These are phyloP conservation scores for Exsudoporus frostii DNA, from an alignment of 768 basidiomycete species.

Conservation along the genomic window DNA sequence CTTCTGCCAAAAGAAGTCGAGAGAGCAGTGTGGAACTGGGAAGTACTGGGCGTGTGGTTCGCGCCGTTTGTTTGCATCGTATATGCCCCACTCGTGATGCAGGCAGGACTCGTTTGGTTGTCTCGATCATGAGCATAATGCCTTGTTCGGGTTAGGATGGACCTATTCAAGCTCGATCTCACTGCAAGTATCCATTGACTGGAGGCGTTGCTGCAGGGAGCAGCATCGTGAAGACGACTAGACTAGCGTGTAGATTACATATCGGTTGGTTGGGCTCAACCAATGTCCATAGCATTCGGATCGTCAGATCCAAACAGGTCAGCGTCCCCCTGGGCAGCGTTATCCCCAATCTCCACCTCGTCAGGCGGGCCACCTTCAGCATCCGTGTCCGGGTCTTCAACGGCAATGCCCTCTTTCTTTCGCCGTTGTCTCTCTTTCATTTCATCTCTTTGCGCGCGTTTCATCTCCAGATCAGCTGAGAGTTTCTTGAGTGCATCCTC, in stretches of 20 bases:
- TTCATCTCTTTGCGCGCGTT: constrained; percentile 74
- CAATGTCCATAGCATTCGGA: constrained; percentile 33
- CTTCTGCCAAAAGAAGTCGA: constrained; percentile 42
- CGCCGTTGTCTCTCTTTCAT: constrained; percentile 71
- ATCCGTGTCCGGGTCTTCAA: constrained; percentile 39
- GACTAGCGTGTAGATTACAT: not conserved
- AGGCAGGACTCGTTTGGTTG: constrained; percentile 60
- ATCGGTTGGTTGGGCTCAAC: constrained; percentile 11
- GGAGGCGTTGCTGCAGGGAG: not conserved
- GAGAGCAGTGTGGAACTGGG: constrained; percentile 70
- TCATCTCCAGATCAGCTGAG: constrained; percentile 81
- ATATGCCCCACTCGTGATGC: constrained; percentile 70
- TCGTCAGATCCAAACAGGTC: constrained; percentile 51
- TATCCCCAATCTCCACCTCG: constrained; percentile 30
- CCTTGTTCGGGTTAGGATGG: not conserved
- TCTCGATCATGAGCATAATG: constrained; percentile 2
- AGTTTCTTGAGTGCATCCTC: constrained; percentile 91
- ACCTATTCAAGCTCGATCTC: not conserved
- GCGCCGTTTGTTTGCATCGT: constrained; percentile 79
- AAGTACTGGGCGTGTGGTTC: constrained; percentile 78
- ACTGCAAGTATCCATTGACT: not conserved
- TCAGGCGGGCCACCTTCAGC: constrained; percentile 39
- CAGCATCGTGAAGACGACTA: not conserved
- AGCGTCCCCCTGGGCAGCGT: constrained; percentile 22
- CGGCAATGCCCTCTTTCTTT: constrained; percentile 61